Evolutionary conservation across 1,284 basidiomycete species (phyloP), one percentile per base, ranked within the genome.

Genomic region (Microbotryum lychnidis-dioicae): DNA sequence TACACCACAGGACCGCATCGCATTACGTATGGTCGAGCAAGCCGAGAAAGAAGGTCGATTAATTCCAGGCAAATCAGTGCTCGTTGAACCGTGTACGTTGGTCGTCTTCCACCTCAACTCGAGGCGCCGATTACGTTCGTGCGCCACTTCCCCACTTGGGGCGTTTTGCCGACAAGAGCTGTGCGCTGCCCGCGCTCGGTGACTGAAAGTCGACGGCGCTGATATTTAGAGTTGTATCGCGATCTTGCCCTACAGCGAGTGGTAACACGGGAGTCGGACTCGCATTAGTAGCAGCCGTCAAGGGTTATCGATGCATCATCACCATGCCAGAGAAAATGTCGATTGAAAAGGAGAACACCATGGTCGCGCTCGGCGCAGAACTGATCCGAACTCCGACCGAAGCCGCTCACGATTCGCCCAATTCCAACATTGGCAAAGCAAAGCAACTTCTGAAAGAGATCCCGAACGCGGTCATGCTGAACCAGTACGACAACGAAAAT

Each of bases 291-390:
- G 91, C 90, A 70, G 91, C 92, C 27, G 84, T 93, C 76, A 90
- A 90, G 83, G 89, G 86, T 85, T 77, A 77, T 68, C 74, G 76
- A 56, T 80, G 77, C 71, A 92, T 98, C 74, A 98, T 98, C 75
- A 93, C 91, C 60, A 79, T 96, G 68, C 94, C 93, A 54, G 86
- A 92, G 73, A 98, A 97, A 79, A 98, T 97, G 94, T 91, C 88
- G 5, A 77, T 86, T 62, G 93, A 98, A 78, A 98, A 98, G 77
- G 91, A 94, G 77, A 89, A 90, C 12, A 84, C 90, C 47, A 80
- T 98, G 51, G 84, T 88, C 60, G 91, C 91, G 0, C 80, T 97
- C 3, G 66, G 94, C 12, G 93, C 94, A 5, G 87, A 93, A 75
- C 91, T 98, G 57, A 81, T 97, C 56, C 86, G 94, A 58, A 97